phyloP scores from a whole-genome alignment of 2,329 filamentous ascomycete genomes.

The Colletotrichum sp. region DNA sequence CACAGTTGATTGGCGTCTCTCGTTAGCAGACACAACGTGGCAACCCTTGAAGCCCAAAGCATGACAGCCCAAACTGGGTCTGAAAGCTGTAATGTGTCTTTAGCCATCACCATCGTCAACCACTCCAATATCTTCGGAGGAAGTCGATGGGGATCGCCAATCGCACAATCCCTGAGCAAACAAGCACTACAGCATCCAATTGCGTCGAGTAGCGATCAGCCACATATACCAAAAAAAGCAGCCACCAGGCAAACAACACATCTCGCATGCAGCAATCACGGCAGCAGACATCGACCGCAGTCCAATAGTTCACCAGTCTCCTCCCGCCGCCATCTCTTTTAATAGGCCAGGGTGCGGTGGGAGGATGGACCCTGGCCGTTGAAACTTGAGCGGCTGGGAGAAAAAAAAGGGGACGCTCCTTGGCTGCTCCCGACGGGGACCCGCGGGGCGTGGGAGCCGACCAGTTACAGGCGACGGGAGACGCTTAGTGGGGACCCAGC shows the following conservation, averaged over 20 bases:
- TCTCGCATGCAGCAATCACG: not conserved
- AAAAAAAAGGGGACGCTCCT: not conserved
- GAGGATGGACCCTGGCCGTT: not conserved
- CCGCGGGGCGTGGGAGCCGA: not conserved
- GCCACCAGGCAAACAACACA: not conserved
- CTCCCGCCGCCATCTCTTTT: not conserved
- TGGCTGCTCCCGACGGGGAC: not conserved
- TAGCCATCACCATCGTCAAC: not conserved
- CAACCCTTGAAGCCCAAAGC: not conserved
- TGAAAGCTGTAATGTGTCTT: not conserved
- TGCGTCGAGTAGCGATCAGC: not conserved
- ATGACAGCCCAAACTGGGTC: not conserved
- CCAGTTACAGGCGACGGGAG: not conserved
- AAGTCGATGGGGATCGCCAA: not conserved
- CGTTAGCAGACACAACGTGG: not conserved
- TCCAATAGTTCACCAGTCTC: not conserved
- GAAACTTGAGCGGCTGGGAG: not conserved
- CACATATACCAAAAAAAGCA: not conserved
- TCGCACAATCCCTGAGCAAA: not conserved
- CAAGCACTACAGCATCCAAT: not conserved
- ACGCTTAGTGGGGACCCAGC: not conserved
- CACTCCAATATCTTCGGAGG: not conserved
- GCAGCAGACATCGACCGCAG: not conserved
- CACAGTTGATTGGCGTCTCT: not conserved
- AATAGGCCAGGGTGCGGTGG: not conserved